phyloP scores from a whole-genome alignment of 441 rosid species.

The Biscutella laevigata region DNA sequence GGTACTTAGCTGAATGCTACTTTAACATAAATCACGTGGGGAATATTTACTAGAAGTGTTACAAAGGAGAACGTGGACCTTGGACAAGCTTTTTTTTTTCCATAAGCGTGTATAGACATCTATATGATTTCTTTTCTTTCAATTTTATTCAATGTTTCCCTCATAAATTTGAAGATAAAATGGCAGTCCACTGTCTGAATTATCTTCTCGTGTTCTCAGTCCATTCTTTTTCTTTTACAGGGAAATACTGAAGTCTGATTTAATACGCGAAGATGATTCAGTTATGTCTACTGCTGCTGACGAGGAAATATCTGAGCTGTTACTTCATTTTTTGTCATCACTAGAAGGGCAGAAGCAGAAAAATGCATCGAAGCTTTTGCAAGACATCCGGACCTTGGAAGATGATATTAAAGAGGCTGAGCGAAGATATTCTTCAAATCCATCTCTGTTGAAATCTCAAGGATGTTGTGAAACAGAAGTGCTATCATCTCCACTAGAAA shows the following conservation, averaged over 20 bases:
- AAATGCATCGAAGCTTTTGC: constrained; percentile 43
- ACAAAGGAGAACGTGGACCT: background rate
- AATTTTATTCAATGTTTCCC: background rate
- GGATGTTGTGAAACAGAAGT: constrained; percentile 26
- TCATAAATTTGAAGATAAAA: background rate
- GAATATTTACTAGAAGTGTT: constrained; percentile 4
- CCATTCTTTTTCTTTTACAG: constrained; percentile 34
- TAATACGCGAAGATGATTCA: constrained; percentile 31
- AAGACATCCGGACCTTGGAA: constrained; percentile 47
- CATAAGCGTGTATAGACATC: background rate
- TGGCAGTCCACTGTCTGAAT: constrained; percentile 7
- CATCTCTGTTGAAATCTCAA: constrained; percentile 29
- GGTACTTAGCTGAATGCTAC: constrained; percentile 33
- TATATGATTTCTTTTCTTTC: background rate
- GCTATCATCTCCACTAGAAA: constrained; percentile 23
- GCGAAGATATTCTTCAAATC: constrained; percentile 34
- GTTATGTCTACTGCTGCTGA: constrained; percentile 33
- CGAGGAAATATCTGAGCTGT: constrained; percentile 46
- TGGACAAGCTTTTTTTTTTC: too few relatives aligned
- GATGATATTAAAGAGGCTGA: constrained; percentile 59
- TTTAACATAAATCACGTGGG: background rate
- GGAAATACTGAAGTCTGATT: constrained; percentile 59
- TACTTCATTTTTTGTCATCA: constrained; percentile 49
- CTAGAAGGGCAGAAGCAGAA: constrained; percentile 48
- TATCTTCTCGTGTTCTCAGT: constrained; percentile 15